These are phyloP conservation scores for Penicillium brasilianum DNA, from an alignment of 2,329 filamentous ascomycete species.

Conservation along the genomic window DNA sequence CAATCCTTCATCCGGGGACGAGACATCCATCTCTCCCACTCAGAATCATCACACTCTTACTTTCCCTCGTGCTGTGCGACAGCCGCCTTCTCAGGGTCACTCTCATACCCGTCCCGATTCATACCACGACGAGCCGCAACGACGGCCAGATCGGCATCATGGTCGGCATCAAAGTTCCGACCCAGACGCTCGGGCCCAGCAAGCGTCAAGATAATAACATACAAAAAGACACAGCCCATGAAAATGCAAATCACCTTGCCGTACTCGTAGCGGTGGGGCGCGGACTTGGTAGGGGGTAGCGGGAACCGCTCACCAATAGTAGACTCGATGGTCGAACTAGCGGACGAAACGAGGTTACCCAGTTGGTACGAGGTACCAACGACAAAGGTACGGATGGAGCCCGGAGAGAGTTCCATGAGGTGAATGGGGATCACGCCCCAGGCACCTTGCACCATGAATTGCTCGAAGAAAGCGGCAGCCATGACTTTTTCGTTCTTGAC, in stretches of 20 bases:
- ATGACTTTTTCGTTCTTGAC: constrained; percentile 67
- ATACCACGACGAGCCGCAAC: constrained; percentile 45
- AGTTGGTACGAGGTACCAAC: constrained; percentile 69
- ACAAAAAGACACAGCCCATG: constrained; percentile 79
- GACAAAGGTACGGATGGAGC: constrained; percentile 65
- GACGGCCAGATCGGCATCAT: constrained; percentile 54
- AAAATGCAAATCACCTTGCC: constrained; percentile 89
- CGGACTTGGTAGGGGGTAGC: constrained; percentile 60
- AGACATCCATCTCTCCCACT: neutral
- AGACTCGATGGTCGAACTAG: constrained; percentile 75
- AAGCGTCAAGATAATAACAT: constrained; percentile 58
- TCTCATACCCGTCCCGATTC: constrained; percentile 24
- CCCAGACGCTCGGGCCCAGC: constrained; percentile 56
- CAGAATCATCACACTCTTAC: neutral
- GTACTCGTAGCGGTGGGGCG: constrained; percentile 68
- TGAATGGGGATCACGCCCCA: constrained; percentile 77
- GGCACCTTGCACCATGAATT: constrained; percentile 77
- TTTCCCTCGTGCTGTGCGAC: neutral
- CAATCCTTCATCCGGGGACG: neutral
- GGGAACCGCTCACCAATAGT: constrained; percentile 77
- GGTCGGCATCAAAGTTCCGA: constrained; percentile 53
- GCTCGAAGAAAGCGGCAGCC: constrained; percentile 82
- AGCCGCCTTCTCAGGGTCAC: constrained; percentile 38
- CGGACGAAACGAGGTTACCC: constrained; percentile 65
- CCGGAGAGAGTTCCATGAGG: constrained; percentile 67